A percentile compares a stretch with the other conserved stretches of the same genome.
phyloP scores from a whole-genome alignment of 176 grass and related monocot genomes.

The Puccinellia tenuiflora region DNA sequence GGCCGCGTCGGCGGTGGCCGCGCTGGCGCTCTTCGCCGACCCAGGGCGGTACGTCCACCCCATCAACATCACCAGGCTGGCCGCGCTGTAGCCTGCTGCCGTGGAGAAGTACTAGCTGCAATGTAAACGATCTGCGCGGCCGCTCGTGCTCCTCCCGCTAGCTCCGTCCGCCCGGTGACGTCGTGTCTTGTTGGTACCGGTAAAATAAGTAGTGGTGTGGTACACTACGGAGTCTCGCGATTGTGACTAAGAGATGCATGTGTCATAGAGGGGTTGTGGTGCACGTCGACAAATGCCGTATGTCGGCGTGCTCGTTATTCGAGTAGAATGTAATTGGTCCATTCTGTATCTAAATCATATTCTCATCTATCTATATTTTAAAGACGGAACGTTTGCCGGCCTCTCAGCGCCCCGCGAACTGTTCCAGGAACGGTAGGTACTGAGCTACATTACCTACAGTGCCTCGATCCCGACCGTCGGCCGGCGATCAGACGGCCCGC shows the following conservation, averaged over 20 bases:
- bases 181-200: background rate
- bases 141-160: too few species aligned
- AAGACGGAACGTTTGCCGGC: too few species aligned
- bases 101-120: background rate
- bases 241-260: background rate
- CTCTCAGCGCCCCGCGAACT: too few species aligned
- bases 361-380: too few species aligned
- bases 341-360: too few species aligned
- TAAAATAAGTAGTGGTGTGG: constrained; percentile 7
- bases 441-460: too few species aligned
- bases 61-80: constrained; percentile 55
- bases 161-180: background rate
- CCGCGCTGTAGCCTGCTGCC: constrained; percentile 1
- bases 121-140: background rate
- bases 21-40: constrained; percentile 28
- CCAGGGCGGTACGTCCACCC: constrained; percentile 35
- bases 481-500: too few species aligned
- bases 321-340: too few species aligned
- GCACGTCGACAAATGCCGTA: background rate
- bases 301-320: background rate
- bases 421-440: too few species aligned
- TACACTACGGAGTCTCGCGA: background rate
- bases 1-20: background rate
- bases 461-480: too few species aligned
- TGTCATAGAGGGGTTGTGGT: background rate